phyloP scores from a whole-genome alignment of 495 filamentous ascomycete genomes.

The Podospora pseudopauciseta region DNA sequence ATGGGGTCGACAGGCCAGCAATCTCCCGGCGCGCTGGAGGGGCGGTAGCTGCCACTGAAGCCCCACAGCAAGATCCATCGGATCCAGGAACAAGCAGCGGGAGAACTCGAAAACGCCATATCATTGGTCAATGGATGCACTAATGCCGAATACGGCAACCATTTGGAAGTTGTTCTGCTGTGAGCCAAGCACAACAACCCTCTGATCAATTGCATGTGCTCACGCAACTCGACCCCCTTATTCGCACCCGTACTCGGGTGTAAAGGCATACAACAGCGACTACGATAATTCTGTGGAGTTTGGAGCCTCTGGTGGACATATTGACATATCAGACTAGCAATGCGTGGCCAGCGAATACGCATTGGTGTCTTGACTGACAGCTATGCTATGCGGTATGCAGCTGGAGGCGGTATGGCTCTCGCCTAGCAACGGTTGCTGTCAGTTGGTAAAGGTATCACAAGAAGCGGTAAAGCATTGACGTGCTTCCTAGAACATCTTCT shows the following conservation, averaged over 20 bases:
- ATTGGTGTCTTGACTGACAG: background rate
- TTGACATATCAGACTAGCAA: background rate
- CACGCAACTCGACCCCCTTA: background rate
- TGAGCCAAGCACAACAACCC: background rate
- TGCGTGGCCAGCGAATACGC: background rate
- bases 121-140: slow-evolving; percentile 3
- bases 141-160: background rate
- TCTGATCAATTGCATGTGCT: slow-evolving; percentile 2
- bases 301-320: background rate
- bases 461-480: background rate
- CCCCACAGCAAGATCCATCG: slow-evolving; percentile 1
- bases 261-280: background rate
- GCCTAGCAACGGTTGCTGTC: background rate
- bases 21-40: slow-evolving; percentile 9
- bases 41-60: slow-evolving; percentile 9
- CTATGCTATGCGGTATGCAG: background rate
- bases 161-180: background rate
- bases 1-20: slow-evolving; percentile 4
- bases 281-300: background rate
- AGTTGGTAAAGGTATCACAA: background rate
- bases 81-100: background rate
- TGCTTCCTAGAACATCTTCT: no score
- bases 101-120: background rate
- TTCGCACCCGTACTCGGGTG: background rate
- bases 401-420: background rate